Evolutionary conservation across 2,329 filamentous ascomycete species (phyloP).

Genomic region (Fusarium proliferatum): DNA sequence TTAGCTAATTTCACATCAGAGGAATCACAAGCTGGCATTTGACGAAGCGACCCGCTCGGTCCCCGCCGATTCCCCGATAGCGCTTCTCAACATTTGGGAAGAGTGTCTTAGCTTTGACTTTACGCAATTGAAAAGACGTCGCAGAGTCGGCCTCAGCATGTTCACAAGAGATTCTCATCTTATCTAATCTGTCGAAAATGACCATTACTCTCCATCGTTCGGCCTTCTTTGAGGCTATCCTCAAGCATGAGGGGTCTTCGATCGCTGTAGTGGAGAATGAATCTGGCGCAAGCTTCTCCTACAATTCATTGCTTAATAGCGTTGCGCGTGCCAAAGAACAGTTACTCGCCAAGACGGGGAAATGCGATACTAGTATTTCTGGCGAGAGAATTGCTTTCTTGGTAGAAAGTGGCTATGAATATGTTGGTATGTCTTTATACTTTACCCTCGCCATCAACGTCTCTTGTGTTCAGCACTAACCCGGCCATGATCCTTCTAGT

Average conservation of each 20-base stretch:
- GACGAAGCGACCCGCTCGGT: not conserved
- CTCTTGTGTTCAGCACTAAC: not conserved
- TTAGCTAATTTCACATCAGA: not conserved
- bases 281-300: not conserved
- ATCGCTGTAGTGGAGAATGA: constrained; percentile 4
- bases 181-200: not conserved
- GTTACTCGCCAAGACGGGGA: not conserved
- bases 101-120: not conserved
- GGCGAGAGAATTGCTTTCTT: constrained; percentile 91
- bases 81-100: not conserved
- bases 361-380: not conserved
- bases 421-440: constrained; percentile 79
- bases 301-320: not conserved
- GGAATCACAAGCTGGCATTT: not conserved
- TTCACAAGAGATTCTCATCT: not conserved
- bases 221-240: constrained; percentile 5
- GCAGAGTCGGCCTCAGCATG: not conserved
- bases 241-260: not conserved
- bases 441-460: fast-evolving
- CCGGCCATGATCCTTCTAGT: constrained; percentile 63
- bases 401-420: constrained; percentile 96
- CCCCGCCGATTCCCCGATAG: not conserved
- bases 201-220: not conserved
- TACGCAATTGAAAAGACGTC: not conserved
- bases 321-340: not conserved